Conservation (phyloP, 176 grass and related monocot species). For the Triticum urartu region DNA sequence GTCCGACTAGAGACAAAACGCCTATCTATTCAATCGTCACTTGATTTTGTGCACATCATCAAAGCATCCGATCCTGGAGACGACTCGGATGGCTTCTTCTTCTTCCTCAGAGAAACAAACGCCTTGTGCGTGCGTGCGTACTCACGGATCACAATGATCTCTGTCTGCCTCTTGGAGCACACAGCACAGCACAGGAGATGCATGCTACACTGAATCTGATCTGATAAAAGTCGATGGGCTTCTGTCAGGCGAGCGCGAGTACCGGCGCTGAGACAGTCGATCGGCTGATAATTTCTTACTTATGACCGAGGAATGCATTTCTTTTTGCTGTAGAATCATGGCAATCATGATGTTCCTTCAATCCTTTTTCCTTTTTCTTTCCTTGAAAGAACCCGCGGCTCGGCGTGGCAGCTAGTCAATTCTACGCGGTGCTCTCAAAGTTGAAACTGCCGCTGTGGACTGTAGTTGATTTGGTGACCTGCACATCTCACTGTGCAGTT, state of each 20-base stretch:
- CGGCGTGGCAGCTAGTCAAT: neutral
- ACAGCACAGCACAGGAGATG: too few species aligned
- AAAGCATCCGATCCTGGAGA: neutral
- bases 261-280: too few species aligned
- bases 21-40: too few species aligned
- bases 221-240: too few species aligned
- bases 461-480: neutral
- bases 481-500: neutral
- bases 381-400: neutral
- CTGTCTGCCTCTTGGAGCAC: too few species aligned
- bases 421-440: neutral
- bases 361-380: neutral
- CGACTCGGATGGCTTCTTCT: neutral
- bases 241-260: too few species aligned
- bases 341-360: neutral
- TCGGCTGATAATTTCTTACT: too few species aligned
- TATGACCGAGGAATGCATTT: neutral
- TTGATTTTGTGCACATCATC: too few species aligned
- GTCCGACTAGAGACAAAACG: too few species aligned
- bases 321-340: neutral
- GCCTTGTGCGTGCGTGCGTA: neutral
- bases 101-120: neutral
- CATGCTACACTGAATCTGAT: too few species aligned
- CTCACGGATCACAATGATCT: neutral
- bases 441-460: neutral